Conservation (phyloP, 2,329 filamentous ascomycete species). For the Gliomastix tumulicola region DNA sequence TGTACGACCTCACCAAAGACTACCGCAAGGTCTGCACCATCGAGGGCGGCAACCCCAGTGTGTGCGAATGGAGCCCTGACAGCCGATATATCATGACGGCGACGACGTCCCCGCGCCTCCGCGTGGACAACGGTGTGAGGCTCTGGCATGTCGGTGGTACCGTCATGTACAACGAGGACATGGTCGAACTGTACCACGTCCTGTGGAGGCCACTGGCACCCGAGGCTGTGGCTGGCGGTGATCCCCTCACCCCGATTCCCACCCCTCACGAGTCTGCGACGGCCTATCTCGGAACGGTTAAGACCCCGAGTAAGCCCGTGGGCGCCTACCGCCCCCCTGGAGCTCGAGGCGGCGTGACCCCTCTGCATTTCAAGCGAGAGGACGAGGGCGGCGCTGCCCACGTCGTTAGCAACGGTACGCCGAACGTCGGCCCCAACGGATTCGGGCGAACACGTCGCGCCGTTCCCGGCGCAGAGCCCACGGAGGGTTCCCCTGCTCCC, state of each 20-base stretch:
- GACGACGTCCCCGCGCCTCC: slow-evolving; percentile 90
- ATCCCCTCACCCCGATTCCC: slow-evolving; percentile 70
- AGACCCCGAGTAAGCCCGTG: slow-evolving; percentile 94
- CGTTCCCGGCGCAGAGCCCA: slow-evolving; percentile 80
- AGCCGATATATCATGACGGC: slow-evolving; percentile 93
- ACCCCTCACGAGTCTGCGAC: slow-evolving; percentile 76
- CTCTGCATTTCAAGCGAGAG: slow-evolving; percentile 93
- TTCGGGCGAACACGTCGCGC: slow-evolving; percentile 70
- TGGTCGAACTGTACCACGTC: slow-evolving; percentile 89
- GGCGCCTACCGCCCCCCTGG: slow-evolving; percentile 94
- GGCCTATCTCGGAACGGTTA: slow-evolving; percentile 75
- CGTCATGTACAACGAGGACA: slow-evolving; percentile 93
- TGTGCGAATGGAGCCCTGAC: slow-evolving; percentile 96
- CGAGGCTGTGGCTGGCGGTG: slow-evolving; percentile 50
- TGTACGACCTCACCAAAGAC: slow-evolving; percentile 93
- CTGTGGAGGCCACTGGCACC: slow-evolving; percentile 73
- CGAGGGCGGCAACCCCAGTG: slow-evolving; percentile 89
- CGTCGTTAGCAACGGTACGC: slow-evolving; percentile 68
- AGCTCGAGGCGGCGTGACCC: slow-evolving; percentile 80
- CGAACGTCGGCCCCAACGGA: slow-evolving; percentile 66
- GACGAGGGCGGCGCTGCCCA: slow-evolving; percentile 93
- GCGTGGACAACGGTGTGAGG: slow-evolving; percentile 94
- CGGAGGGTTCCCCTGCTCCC: slow-evolving; percentile 59
- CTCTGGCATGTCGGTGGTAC: slow-evolving; percentile 87
- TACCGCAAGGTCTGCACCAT: slow-evolving; percentile 90